A percentile compares a stretch with the other conserved stretches of the same genome.
phyloP scores from a whole-genome alignment of 305 asterid genomes.

The Solanum hybrid region DNA sequence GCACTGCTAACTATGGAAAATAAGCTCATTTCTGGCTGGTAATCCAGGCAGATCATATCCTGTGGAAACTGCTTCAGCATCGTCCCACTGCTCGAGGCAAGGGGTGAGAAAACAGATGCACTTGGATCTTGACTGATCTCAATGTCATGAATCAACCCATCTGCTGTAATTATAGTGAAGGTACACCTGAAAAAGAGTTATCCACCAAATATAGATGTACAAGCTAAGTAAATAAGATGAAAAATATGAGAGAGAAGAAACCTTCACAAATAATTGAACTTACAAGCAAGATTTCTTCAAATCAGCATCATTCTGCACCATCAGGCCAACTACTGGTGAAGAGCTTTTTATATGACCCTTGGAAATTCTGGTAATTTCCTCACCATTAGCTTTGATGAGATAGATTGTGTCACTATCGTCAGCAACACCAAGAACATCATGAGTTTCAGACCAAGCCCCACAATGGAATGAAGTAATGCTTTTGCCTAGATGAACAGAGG shows the following conservation, averaged over 20 bases:
- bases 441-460: conserved; percentile 95
- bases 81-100: conserved; percentile 27
- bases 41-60: conserved; percentile 70
- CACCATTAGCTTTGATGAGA: conserved; percentile 78
- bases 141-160: conserved; percentile 71
- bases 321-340: conserved; percentile 62
- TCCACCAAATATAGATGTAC: conserved; percentile 11
- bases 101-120: conserved; percentile 52
- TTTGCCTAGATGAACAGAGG: conserved; percentile 46
- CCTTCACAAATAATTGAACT: conserved; percentile 13
- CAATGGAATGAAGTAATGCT: conserved; percentile 34
- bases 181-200: conserved; percentile 54
- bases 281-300: conserved; percentile 63
- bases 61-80: conserved; percentile 44
- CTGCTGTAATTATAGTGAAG: conserved; percentile 64
- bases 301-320: conserved; percentile 45
- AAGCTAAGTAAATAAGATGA: conserved; percentile 4
- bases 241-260: not conserved
- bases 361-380: conserved; percentile 74
- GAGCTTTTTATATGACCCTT: conserved; percentile 55
- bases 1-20: conserved; percentile 49
- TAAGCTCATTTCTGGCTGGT: conserved; percentile 45
- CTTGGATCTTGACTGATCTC: conserved; percentile 86
- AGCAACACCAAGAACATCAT: conserved; percentile 82
- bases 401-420: conserved; percentile 63